These are phyloP conservation scores for Kodamaea ohmeri DNA, from an alignment of 1,139 yeast genomes.

Conservation along the genomic window DNA sequence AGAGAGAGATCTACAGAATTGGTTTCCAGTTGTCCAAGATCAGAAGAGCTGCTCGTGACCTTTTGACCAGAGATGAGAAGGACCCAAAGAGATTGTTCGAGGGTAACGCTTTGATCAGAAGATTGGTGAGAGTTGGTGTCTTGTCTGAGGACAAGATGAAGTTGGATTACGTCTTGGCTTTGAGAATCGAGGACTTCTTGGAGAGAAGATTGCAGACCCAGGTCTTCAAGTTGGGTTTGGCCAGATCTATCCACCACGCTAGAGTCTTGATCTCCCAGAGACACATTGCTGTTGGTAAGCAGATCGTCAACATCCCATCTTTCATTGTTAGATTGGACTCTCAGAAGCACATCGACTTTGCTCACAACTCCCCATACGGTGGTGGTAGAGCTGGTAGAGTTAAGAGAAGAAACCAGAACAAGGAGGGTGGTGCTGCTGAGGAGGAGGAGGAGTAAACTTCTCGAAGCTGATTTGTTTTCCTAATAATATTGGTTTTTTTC, in stretches of 20 bases:
- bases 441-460: slow-evolving; percentile 58
- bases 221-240: slow-evolving; percentile 99
- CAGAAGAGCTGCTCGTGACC: slow-evolving; percentile 99
- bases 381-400: slow-evolving; percentile 99
- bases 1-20: slow-evolving; percentile 99
- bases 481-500: slow-evolving; percentile 10
- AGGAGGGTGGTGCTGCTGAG: slow-evolving; percentile 64
- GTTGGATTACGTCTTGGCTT: slow-evolving; percentile 99
- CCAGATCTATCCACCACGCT: slow-evolving; percentile 99
- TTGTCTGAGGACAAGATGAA: slow-evolving; percentile 99
- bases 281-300: slow-evolving; percentile 99
- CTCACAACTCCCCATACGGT: slow-evolving; percentile 99
- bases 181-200: slow-evolving; percentile 97
- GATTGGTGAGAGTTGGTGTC: slow-evolving; percentile 98
- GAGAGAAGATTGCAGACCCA: slow-evolving; percentile 99
- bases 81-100: slow-evolving; percentile 99
- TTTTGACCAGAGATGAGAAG: slow-evolving; percentile 99
- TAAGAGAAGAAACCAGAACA: slow-evolving; percentile 92
- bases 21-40: slow-evolving; percentile 98
- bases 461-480: slow-evolving; percentile 15
- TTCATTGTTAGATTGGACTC: slow-evolving; percentile 99
- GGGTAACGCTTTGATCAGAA: slow-evolving; percentile 99
- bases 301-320: slow-evolving; percentile 97
- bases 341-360: slow-evolving; percentile 99
- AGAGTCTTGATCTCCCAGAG: slow-evolving; percentile 98